Evolutionary conservation across 805 yeast genomes (phyloP).

Genomic region (Suhomyces sp.): DNA sequence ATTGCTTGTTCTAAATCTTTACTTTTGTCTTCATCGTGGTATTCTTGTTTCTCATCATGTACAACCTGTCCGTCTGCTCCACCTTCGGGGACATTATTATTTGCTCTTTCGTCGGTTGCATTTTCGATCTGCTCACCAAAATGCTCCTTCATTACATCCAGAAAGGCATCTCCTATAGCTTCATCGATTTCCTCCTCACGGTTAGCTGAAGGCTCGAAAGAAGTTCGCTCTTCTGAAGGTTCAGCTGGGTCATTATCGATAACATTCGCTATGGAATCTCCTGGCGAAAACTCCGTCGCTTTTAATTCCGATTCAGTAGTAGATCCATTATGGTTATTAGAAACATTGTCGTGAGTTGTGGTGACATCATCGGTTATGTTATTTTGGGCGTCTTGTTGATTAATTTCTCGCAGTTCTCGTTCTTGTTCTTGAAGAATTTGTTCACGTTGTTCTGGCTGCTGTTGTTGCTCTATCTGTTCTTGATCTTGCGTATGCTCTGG

Average conservation of each 20-base stretch:
- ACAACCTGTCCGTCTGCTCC: not conserved
- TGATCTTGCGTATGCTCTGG: not conserved
- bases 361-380: not conserved
- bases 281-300: not conserved
- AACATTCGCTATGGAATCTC: not conserved
- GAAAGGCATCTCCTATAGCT: slow-evolving; percentile 15
- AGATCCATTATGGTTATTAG: not conserved
- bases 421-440: not conserved
- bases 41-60: not conserved
- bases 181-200: slow-evolving; percentile 11
- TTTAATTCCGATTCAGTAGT: not conserved
- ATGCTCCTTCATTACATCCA: slow-evolving; percentile 2
- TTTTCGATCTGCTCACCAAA: not conserved
- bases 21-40: slow-evolving; percentile 8
- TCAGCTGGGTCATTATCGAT: not conserved
- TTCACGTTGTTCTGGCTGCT: not conserved
- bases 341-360: not conserved
- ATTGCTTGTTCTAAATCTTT: slow-evolving; percentile 25
- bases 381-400: not conserved
- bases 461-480: not conserved
- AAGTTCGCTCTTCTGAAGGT: not conserved
- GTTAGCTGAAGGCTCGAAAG: not conserved
- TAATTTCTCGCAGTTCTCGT: not conserved
- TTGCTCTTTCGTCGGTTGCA: not conserved
- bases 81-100: not conserved